phyloP scores from a whole-genome alignment of 1,284 basidiomycete species.

The Earliella scabrosa region DNA sequence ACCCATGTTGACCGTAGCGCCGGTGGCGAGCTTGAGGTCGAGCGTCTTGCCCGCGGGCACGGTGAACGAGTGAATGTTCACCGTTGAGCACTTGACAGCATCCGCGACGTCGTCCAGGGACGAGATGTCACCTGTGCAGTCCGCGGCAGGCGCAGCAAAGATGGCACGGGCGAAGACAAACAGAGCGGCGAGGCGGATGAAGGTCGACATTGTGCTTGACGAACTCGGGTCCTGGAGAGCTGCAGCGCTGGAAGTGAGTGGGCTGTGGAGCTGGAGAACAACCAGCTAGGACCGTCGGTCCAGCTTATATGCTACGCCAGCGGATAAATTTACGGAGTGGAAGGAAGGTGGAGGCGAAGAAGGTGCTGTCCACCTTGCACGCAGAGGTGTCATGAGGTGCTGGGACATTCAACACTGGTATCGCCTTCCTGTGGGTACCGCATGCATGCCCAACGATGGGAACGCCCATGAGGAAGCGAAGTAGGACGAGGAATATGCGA shows the following conservation, averaged over 20 bases:
- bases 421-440: neutral
- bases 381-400: slow-evolving; percentile 17
- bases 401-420: neutral
- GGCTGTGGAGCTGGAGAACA: slow-evolving; percentile 9
- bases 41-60: slow-evolving; percentile 27
- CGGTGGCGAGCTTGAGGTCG: slow-evolving; percentile 19
- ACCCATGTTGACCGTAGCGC: slow-evolving; percentile 26
- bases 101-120: slow-evolving; percentile 37
- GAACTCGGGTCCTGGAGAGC: too few relatives aligned
- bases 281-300: neutral
- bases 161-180: slow-evolving; percentile 11
- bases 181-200: slow-evolving; percentile 19
- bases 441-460: slow-evolving; percentile 2
- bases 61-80: slow-evolving; percentile 40
- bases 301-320: slow-evolving; percentile 4
- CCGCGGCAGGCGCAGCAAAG: slow-evolving; percentile 12
- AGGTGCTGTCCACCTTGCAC: slow-evolving; percentile 5
- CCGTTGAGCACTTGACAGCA: slow-evolving; percentile 38
- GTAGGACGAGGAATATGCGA: neutral
- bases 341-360: neutral
- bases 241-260: neutral
- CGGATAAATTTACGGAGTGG: slow-evolving; percentile 13
- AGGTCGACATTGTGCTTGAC: slow-evolving; percentile 10
- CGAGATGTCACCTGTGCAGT: slow-evolving; percentile 38
- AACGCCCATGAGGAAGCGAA: neutral